A percentile compares a stretch with the other conserved stretches of the same genome.
Evolutionary conservation across 1,284 basidiomycete species (phyloP).

Genomic region (Apiotrichum laibachii): DNA sequence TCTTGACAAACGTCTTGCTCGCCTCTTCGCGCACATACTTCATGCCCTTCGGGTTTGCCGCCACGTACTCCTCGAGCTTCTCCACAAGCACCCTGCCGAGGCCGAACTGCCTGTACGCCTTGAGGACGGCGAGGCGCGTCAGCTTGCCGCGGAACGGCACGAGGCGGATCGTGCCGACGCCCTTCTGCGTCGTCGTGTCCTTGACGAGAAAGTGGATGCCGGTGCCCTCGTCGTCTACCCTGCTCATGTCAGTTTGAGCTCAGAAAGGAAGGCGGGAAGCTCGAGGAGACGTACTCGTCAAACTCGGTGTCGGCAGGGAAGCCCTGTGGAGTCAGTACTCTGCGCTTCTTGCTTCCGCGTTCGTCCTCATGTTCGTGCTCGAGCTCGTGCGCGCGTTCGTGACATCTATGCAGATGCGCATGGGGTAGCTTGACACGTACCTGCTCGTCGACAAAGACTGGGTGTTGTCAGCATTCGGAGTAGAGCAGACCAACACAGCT

Average conservation of each 20-base stretch:
- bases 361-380: neutral
- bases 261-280: too few relatives aligned
- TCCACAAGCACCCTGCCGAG: conserved; percentile 40
- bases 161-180: conserved; percentile 45
- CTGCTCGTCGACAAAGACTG: conserved; percentile 50
- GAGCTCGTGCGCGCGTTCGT: too few relatives aligned
- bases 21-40: conserved; percentile 17
- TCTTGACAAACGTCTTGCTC: conserved; percentile 22
- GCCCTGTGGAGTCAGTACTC: conserved; percentile 21
- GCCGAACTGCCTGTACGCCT: conserved; percentile 38
- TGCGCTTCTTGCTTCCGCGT: neutral
- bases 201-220: conserved; percentile 13
- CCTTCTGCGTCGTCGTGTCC: conserved; percentile 17
- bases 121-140: conserved; percentile 41
- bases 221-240: conserved; percentile 13
- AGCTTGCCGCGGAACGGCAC: conserved; percentile 43
- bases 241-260: neutral
- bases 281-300: conserved; percentile 34
- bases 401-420: too few relatives aligned
- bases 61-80: conserved; percentile 30
- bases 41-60: conserved; percentile 6
- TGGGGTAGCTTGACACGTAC: conserved; percentile 19
- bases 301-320: conserved; percentile 42
- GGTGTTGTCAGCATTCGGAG: neutral
- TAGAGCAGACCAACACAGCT: neutral